These are phyloP conservation scores for Aspergillus baeticus DNA, from an alignment of 495 filamentous ascomycete species.

Conservation along the genomic window DNA sequence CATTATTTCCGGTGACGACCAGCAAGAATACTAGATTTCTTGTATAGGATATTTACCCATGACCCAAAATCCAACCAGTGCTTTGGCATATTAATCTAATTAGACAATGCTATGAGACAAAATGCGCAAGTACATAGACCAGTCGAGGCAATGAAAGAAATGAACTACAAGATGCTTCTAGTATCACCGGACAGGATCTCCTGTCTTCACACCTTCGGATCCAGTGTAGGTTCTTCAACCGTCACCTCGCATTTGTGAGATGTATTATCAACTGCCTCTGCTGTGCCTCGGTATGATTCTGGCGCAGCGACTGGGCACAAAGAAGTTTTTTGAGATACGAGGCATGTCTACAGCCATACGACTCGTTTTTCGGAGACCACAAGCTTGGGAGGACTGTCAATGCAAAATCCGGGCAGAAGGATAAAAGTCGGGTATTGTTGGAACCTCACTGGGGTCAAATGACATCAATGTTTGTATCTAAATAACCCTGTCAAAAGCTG, in stretches of 20 bases:
- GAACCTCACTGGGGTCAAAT: neutral
- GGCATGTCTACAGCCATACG: no score
- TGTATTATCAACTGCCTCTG: no score
- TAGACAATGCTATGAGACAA: conserved; percentile 15
- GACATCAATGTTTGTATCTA: neutral
- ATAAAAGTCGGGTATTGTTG: no score
- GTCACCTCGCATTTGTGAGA: no score
- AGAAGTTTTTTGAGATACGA: neutral
- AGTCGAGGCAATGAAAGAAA: conserved; percentile 17
- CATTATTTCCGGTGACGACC: conserved; percentile 88
- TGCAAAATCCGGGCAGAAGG: no score
- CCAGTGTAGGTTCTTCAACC: no score
- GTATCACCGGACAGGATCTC: no score
- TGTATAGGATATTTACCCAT: conserved; percentile 22
- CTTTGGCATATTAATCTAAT: conserved; percentile 12
- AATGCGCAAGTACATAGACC: conserved; percentile 18
- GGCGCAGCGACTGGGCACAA: no score
- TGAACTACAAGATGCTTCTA: neutral
- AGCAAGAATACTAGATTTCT: conserved; percentile 79
- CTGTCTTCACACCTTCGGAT: no score
- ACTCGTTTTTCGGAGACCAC: no score
- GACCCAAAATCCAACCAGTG: conserved; percentile 21
- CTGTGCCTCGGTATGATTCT: no score
- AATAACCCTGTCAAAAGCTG: neutral
- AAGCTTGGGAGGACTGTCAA: no score